Conservation (phyloP, 768 basidiomycete species). For the Amanita molliuscula region DNA sequence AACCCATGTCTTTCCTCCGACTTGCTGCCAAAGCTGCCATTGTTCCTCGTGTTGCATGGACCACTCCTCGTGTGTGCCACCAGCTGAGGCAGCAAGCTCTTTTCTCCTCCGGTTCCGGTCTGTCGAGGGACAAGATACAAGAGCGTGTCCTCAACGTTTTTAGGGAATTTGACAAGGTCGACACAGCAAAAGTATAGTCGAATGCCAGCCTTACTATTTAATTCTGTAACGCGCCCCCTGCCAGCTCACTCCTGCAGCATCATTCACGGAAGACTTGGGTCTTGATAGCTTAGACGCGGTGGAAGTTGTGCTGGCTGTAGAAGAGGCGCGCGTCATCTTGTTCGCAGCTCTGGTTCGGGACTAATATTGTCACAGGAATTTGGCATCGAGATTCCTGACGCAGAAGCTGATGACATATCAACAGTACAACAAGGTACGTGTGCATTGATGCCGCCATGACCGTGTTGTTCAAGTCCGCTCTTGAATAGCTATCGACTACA, state of each 20-base stretch:
- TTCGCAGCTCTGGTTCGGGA: background rate
- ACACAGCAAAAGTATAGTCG: constrained; percentile 50
- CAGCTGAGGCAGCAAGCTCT: constrained; percentile 33
- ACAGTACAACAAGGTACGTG: constrained; percentile 81
- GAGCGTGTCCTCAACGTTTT: constrained; percentile 73
- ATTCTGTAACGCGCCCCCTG: background rate
- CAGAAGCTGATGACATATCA: constrained; percentile 89
- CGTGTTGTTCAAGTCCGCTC: constrained; percentile 12
- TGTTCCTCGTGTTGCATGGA: constrained; percentile 31
- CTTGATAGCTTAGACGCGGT: constrained; percentile 95
- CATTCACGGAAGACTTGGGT: constrained; percentile 76
- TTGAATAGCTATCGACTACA: constrained; percentile 81
- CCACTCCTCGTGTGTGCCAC: constrained; percentile 21
- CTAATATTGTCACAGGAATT: constrained; percentile 62
- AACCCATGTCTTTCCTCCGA: constrained; percentile 46
- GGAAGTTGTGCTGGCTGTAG: constrained; percentile 98
- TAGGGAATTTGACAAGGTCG: constrained; percentile 85
- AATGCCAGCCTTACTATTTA: background rate
- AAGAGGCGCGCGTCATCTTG: constrained; percentile 49
- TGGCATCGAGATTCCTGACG: constrained; percentile 94
- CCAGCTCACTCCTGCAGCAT: constrained; percentile 56
- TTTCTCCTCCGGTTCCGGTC: constrained; percentile 59
- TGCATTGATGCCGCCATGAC: constrained; percentile 3
- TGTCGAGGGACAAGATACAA: constrained; percentile 61
- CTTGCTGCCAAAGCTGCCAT: constrained; percentile 34